Percentiles rank a stretch among this genome's conserved stretches.
These are phyloP conservation scores for Cladosporium sp. DNA, from an alignment of 2,329 filamentous ascomycete species.

Conservation along the genomic window DNA sequence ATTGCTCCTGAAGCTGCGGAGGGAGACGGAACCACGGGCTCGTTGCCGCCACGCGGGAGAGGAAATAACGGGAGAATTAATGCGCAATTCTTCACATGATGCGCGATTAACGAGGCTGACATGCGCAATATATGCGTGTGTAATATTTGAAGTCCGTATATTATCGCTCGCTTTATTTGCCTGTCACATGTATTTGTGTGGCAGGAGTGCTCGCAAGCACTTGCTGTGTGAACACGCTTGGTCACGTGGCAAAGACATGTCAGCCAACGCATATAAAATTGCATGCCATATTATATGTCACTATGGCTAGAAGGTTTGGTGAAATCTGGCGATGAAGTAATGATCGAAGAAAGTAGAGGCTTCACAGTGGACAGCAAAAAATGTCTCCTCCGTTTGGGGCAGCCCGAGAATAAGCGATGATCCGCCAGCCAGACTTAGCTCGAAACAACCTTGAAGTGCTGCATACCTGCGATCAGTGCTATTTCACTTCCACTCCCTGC, in stretches of 20 bases:
- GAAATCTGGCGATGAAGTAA: neutral
- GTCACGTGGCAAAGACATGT: neutral
- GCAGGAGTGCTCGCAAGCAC: neutral
- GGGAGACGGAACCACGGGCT: conserved; percentile 5
- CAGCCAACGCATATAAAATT: neutral
- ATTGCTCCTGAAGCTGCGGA: neutral
- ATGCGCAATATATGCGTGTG: neutral
- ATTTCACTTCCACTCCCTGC: conserved; percentile 6
- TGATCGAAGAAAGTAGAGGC: neutral
- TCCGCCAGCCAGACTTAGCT: conserved; percentile 3
- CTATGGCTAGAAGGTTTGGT: neutral
- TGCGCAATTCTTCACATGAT: neutral
- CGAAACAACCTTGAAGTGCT: conserved; percentile 6
- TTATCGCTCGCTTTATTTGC: neutral
- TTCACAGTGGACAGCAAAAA: neutral
- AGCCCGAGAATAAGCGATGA: conserved; percentile 8
- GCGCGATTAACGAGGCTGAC: neutral
- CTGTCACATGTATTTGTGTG: neutral
- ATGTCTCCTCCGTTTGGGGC: neutral
- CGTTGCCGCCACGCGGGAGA: conserved; percentile 2
- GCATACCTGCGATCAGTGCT: conserved; percentile 6
- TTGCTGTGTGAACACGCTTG: neutral
- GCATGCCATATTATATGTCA: neutral
- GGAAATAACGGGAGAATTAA: neutral
- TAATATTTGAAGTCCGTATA: neutral